These are phyloP conservation scores for Aspergillus uvarum DNA, from an alignment of 2,329 filamentous ascomycete genomes.

Conservation along the genomic window DNA sequence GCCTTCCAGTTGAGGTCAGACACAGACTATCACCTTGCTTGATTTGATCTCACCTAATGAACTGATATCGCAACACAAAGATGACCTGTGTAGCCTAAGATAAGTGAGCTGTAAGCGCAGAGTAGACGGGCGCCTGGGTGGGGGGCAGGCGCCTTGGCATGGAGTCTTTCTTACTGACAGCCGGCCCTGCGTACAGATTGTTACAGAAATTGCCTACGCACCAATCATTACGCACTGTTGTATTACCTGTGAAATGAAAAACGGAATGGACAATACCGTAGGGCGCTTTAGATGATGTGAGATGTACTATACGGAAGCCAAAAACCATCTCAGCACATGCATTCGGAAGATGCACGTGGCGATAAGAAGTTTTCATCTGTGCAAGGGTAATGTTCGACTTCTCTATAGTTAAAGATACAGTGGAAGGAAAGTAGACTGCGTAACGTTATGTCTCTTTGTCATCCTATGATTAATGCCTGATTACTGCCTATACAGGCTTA, in stretches of 20 bases:
- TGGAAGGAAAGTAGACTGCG: constrained; percentile 1
- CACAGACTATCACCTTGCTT: no score
- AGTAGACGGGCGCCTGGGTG: no score
- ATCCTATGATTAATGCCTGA: constrained; percentile 2
- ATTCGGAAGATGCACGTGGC: background rate
- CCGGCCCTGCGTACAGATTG: no score
- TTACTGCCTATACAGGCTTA: background rate
- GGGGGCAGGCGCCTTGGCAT: no score
- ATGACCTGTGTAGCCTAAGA: no score
- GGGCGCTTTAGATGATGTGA: constrained; percentile 1
- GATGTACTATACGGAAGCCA: background rate
- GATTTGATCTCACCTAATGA: no score
- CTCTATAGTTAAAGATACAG: constrained; percentile 1
- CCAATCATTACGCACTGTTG: constrained; percentile 1
- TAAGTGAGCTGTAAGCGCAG: no score
- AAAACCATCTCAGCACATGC: background rate
- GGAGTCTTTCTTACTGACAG: no score
- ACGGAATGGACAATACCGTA: constrained; percentile 1
- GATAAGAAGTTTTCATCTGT: constrained; percentile 1
- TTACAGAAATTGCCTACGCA: constrained; percentile 1
- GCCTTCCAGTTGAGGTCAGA: no score
- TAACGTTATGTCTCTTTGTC: background rate
- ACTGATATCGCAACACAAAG: no score
- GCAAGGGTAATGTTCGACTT: constrained; percentile 1
- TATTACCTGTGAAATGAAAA: constrained; percentile 2